Percentiles rank a stretch among this genome's conserved stretches.
Conservation (phyloP, 495 filamentous ascomycete species). For the Hypoxylon lienhwacheense region DNA sequence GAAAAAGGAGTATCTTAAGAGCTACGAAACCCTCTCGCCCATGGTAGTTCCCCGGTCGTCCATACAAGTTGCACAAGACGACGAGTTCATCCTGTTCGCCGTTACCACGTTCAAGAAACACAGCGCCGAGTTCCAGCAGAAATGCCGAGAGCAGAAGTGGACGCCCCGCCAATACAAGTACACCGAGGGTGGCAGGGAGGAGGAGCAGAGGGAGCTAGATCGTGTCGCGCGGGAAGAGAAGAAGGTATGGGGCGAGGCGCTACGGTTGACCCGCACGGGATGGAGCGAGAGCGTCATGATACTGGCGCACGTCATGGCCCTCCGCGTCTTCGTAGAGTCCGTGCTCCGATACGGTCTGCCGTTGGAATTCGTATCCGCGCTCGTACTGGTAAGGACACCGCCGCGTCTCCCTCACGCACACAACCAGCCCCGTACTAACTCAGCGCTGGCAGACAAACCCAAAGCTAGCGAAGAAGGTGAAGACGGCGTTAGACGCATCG, state of each 20-base stretch:
- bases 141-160: conserved; percentile 88
- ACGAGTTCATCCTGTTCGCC: conserved; percentile 83
- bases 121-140: conserved; percentile 80
- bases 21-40: conserved; percentile 81
- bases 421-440: conserved; percentile 23
- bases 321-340: conserved; percentile 96
- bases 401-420: neutral
- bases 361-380: conserved; percentile 78
- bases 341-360: conserved; percentile 92
- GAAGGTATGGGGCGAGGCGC: conserved; percentile 88
- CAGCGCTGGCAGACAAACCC: conserved; percentile 66
- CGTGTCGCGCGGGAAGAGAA: conserved; percentile 76
- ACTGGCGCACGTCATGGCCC: conserved; percentile 86
- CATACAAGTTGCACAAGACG: conserved; percentile 72
- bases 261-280: conserved; percentile 79
- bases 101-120: conserved; percentile 94
- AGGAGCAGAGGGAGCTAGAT: conserved; percentile 82
- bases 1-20: conserved; percentile 82
- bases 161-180: conserved; percentile 93
- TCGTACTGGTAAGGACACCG: conserved; percentile 70
- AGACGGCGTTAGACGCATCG: conserved; percentile 73
- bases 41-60: conserved; percentile 89
- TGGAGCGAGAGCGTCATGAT: conserved; percentile 96
- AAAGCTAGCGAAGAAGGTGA: conserved; percentile 80
- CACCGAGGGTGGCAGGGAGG: conserved; percentile 82